Conservation (phyloP, 768 basidiomycete species). For the Fibroporia radiculosa region DNA sequence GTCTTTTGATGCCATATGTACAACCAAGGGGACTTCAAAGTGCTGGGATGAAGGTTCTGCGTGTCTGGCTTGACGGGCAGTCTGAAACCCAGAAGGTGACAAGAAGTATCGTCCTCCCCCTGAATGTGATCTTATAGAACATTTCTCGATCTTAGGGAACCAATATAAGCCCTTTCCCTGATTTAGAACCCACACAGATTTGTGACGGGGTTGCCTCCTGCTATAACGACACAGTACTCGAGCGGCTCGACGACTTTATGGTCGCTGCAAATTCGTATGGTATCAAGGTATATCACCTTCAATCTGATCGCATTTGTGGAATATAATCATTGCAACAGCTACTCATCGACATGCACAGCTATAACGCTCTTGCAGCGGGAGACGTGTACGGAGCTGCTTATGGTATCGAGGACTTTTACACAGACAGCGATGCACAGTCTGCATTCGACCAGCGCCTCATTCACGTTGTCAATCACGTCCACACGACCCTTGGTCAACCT, state of each 20-base stretch:
- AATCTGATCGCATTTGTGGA: not conserved
- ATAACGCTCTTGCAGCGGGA: slow-evolving; percentile 24
- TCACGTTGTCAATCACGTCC: slow-evolving; percentile 32
- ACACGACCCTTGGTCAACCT: slow-evolving; percentile 26
- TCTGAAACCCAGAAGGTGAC: slow-evolving; percentile 14
- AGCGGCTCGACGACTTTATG: slow-evolving; percentile 32
- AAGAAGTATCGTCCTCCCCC: too few species aligned
- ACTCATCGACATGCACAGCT: slow-evolving; percentile 20
- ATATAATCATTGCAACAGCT: slow-evolving; percentile 3
- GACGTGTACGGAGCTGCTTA: slow-evolving; percentile 30
- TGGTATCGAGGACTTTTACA: slow-evolving; percentile 29
- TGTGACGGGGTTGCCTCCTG: slow-evolving; percentile 19
- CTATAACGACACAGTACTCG: slow-evolving; percentile 29
- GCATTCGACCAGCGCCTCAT: slow-evolving; percentile 31
- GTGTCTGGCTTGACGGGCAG: slow-evolving; percentile 20
- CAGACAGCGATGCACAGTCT: slow-evolving; percentile 16
- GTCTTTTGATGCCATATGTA: too few species aligned
- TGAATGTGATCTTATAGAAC: not conserved
- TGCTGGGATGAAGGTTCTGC: slow-evolving; percentile 19
- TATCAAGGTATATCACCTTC: slow-evolving; percentile 17
- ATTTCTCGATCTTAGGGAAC: slow-evolving; percentile 14
- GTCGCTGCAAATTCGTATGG: slow-evolving; percentile 27
- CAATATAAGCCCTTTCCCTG: slow-evolving; percentile 21
- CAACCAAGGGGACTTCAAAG: slow-evolving; percentile 13
- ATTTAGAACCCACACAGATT: slow-evolving; percentile 27